Percentiles rank a stretch among this genome's conserved stretches.
Conservation (phyloP, 345 rosid genomes). For the Pugionium dolabratum region DNA sequence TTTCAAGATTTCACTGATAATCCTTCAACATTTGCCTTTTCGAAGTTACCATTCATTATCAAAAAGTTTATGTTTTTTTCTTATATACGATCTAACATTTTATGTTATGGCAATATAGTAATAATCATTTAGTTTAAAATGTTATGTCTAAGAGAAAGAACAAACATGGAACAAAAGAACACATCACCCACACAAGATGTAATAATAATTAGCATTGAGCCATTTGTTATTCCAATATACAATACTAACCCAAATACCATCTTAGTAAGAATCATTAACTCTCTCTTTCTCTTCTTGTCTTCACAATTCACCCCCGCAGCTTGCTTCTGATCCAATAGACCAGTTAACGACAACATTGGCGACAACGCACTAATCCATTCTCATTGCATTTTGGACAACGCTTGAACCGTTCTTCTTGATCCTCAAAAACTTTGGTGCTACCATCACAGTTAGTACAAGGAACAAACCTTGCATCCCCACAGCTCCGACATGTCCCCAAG, state of each 20-base stretch:
- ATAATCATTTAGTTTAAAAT: slow-evolving; percentile 19
- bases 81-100: no score
- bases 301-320: slow-evolving; percentile 19
- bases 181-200: slow-evolving; percentile 8
- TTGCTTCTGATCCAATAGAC: slow-evolving; percentile 18
- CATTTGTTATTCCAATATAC: slow-evolving; percentile 39
- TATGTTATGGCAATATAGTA: slow-evolving; percentile 6
- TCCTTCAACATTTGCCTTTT: no score
- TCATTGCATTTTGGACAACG: slow-evolving; percentile 79
- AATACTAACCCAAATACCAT: slow-evolving; percentile 27
- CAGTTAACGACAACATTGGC: slow-evolving; percentile 49
- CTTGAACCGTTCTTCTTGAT: slow-evolving; percentile 48
- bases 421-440: slow-evolving; percentile 71
- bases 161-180: slow-evolving; percentile 23
- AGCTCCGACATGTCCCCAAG: slow-evolving; percentile 51
- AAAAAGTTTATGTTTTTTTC: no score
- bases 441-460: slow-evolving; percentile 73
- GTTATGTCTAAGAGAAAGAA: slow-evolving; percentile 14
- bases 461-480: slow-evolving; percentile 79
- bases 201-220: slow-evolving; percentile 19
- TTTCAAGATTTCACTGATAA: no score
- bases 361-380: slow-evolving; percentile 82
- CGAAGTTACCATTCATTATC: no score
- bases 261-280: slow-evolving; percentile 19
- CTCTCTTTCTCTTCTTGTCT: slow-evolving; percentile 25